Evolutionary conservation across 169 alveolate genomes (phyloP), one percentile per base, ranked within the genome.

Genomic region (Babesia ovis): DNA sequence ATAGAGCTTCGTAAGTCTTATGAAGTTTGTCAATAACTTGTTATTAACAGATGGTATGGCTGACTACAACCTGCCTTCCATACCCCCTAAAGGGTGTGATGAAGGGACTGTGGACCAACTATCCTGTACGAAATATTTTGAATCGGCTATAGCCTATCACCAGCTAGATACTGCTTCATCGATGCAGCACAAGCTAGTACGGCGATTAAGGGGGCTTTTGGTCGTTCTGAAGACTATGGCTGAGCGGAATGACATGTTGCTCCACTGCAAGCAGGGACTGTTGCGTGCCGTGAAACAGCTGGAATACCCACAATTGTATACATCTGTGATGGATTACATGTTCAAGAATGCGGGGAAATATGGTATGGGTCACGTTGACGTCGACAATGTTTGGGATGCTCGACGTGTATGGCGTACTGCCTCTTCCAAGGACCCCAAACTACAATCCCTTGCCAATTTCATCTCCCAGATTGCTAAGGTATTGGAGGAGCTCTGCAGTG

Each of bases 151-250:
- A 29, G 61, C 51, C 4, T 43, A 6, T 39, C 59, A 64, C 27
- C 4, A 46, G 34, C 1, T 43, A 1, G 48, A 31, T 3, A 22
- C 61, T 37, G 43, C 62, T 1, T 31, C 42, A 3, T 14, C 50
- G 20, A n/a, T 1, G 37, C 74, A 50, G 23, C 11, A 46, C 18
- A 16, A 68, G 39, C 76, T 77, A 0, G 20, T 77, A 16, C 72
- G 77, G 56, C 69, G 70, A 22, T 51, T 74, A 2, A 67, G 39
- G 67, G 86, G 86, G 32, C 68, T 77, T 18, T 48, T 77, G 16
- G 46, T 85, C 20, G 73, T 77, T 25, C 31, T 77, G 32, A 5
- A 45, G 22, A 18, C 50, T 11, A 71, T 71, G 58, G 22, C 80
- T 37, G 86, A 77, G 45, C 39, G 50, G n/a, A 46, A 34, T 9